These are phyloP conservation scores for Colletotrichum trifolii DNA, from an alignment of 2,329 filamentous ascomycete genomes.

Conservation along the genomic window DNA sequence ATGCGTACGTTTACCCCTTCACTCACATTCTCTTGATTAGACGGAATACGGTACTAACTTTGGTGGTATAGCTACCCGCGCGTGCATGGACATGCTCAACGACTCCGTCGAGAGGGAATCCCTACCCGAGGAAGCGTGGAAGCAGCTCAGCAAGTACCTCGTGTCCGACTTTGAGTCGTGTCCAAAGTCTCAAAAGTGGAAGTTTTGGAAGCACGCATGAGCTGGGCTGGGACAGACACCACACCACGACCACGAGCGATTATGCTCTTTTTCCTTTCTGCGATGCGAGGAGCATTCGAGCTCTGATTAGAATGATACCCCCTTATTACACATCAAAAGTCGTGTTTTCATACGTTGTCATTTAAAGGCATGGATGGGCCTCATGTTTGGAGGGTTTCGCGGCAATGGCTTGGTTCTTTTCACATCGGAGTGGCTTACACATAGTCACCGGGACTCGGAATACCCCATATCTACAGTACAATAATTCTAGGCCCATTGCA, in stretches of 20 bases:
- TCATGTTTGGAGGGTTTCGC: not conserved
- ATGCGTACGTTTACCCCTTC: conserved; percentile 27
- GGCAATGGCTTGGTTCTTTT: not conserved
- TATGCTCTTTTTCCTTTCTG: conserved; percentile 14
- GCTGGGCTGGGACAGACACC: not conserved
- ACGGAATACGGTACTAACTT: conserved; percentile 1
- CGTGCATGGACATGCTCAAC: conserved; percentile 41
- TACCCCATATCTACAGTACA: not conserved
- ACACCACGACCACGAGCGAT: not conserved
- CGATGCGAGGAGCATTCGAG: conserved; percentile 4
- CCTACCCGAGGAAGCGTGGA: conserved; percentile 40
- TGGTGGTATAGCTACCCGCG: conserved; percentile 36
- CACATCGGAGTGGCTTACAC: not conserved
- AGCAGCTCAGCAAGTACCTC: conserved; percentile 38
- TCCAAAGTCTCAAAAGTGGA: conserved; percentile 37
- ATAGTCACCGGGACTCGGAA: not conserved
- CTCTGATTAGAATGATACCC: conserved; percentile 37
- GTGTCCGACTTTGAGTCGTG: conserved; percentile 19
- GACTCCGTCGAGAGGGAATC: conserved; percentile 37
- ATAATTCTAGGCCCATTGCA: not conserved
- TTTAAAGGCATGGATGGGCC: not conserved
- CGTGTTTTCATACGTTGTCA: not conserved
- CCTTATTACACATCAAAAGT: conserved; percentile 14
- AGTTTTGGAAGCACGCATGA: conserved; percentile 38
- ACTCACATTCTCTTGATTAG: not conserved